These are phyloP conservation scores for Stellera chamaejasme DNA, from an alignment of 345 rosid genomes.

Conservation along the genomic window DNA sequence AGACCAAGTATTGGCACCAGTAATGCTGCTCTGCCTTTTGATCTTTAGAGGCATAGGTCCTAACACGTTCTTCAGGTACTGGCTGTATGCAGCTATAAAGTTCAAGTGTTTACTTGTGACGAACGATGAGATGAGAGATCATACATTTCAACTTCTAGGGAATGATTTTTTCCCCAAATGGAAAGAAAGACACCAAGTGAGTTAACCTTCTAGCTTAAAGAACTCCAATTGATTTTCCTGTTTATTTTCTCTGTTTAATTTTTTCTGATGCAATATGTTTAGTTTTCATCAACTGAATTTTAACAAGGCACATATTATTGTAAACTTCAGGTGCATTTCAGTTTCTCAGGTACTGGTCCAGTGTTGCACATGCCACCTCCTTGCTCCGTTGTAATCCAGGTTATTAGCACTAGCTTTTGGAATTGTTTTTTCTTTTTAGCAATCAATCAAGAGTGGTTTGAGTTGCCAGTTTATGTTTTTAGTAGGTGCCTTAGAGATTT, in stretches of 20 bases:
- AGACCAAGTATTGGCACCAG: no score
- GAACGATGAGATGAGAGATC: constrained; percentile 81
- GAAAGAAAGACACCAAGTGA: constrained; percentile 82
- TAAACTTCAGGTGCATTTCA: constrained; percentile 42
- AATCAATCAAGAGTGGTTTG: background rate
- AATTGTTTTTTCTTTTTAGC: constrained; percentile 1
- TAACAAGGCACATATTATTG: background rate
- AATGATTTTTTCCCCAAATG: constrained; percentile 66
- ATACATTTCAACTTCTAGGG: constrained; percentile 65
- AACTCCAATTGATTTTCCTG: background rate
- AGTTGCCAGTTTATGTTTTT: background rate
- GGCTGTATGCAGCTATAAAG: constrained; percentile 79
- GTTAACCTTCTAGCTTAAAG: constrained; percentile 10
- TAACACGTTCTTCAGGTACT: constrained; percentile 53
- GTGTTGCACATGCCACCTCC: constrained; percentile 56
- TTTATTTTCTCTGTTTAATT: background rate
- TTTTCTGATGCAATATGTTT: background rate
- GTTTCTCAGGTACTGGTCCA: constrained; percentile 42
- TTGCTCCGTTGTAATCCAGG: constrained; percentile 61
- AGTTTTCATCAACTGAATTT: background rate
- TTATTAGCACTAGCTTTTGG: constrained; percentile 9
- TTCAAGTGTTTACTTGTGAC: constrained; percentile 57
- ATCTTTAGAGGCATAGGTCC: constrained; percentile 7
- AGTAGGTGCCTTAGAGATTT: background rate
- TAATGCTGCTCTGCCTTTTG: background rate